Conservation (phyloP, 768 basidiomycete genomes). For the Neoboletus subvelutipes region DNA sequence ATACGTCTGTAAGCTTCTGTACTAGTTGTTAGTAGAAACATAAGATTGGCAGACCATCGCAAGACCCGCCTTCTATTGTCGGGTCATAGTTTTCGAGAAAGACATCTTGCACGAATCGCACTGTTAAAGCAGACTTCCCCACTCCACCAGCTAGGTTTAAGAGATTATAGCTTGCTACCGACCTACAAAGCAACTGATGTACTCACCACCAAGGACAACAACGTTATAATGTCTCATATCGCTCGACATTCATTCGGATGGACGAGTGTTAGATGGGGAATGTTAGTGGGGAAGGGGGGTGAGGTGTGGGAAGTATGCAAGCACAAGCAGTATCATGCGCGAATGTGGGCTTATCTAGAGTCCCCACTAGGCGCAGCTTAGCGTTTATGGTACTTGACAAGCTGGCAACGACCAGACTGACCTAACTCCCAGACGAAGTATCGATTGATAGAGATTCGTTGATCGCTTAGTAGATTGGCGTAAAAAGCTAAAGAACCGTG, state of each 20-base stretch:
- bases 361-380: slow-evolving; percentile 4
- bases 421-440: neutral
- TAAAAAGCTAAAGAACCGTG: neutral
- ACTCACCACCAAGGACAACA: slow-evolving; percentile 77
- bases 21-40: slow-evolving; percentile 9
- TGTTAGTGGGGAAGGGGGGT: neutral
- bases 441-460: neutral
- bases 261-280: slow-evolving; percentile 10
- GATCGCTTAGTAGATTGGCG: neutral
- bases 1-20: slow-evolving; percentile 71
- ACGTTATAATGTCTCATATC: slow-evolving; percentile 71
- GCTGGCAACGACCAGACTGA: slow-evolving; percentile 1
- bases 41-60: neutral
- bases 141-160: slow-evolving; percentile 71
- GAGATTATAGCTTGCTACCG: slow-evolving; percentile 1
- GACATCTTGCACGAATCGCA: slow-evolving; percentile 70
- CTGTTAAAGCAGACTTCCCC: slow-evolving; percentile 84
- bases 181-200: slow-evolving; percentile 1
- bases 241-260: slow-evolving; percentile 5
- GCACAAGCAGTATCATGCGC: slow-evolving; percentile 17
- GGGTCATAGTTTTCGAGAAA: slow-evolving; percentile 81
- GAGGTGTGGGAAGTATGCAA: slow-evolving; percentile 24
- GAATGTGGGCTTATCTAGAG: slow-evolving; percentile 1
- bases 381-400: neutral
- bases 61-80: slow-evolving; percentile 70